phyloP scores from a whole-genome alignment of 139 green algal species.

The Mesostigma viride region DNA sequence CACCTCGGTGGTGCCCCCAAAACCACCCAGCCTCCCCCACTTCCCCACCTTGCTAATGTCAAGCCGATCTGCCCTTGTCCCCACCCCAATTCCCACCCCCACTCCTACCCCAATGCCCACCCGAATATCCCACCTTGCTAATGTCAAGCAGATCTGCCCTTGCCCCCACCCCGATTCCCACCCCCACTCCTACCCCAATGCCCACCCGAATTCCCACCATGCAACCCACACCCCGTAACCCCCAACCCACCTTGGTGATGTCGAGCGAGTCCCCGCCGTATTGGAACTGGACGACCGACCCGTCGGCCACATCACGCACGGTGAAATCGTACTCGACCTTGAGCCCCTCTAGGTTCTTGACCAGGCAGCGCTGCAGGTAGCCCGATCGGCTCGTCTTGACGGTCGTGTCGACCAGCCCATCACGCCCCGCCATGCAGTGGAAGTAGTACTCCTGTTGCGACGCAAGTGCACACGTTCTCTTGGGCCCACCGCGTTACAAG shows the following conservation, averaged over 20 bases:
- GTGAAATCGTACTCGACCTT: slow-evolving; percentile 55
- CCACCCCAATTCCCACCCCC: no score
- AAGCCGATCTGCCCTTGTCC: no score
- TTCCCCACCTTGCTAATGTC: no score
- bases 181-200: neutral
- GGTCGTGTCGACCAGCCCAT: slow-evolving; percentile 51
- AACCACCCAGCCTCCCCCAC: no score
- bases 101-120: no score
- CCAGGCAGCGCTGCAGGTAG: slow-evolving; percentile 75
- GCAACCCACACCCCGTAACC: neutral
- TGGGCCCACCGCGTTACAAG: no score
- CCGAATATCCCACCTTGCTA: no score
- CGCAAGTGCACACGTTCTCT: no score
- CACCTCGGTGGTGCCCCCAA: no score
- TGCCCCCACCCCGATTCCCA: neutral
- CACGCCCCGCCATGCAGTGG: slow-evolving; percentile 96
- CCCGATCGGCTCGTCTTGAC: slow-evolving; percentile 71
- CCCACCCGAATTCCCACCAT: neutral
- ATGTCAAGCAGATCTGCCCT: no score
- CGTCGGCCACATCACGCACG: slow-evolving; percentile 77
- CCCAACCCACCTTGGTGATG: slow-evolving; percentile 32
- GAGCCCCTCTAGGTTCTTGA: slow-evolving; percentile 93
- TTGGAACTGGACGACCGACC: slow-evolving; percentile 67
- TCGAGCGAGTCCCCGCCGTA: slow-evolving; percentile 94
- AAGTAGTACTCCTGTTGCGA: slow-evolving; percentile 99